Base-by-base conservation (phyloP, 805 yeast species). In the Diddensiella caesifluorescens region DNA sequence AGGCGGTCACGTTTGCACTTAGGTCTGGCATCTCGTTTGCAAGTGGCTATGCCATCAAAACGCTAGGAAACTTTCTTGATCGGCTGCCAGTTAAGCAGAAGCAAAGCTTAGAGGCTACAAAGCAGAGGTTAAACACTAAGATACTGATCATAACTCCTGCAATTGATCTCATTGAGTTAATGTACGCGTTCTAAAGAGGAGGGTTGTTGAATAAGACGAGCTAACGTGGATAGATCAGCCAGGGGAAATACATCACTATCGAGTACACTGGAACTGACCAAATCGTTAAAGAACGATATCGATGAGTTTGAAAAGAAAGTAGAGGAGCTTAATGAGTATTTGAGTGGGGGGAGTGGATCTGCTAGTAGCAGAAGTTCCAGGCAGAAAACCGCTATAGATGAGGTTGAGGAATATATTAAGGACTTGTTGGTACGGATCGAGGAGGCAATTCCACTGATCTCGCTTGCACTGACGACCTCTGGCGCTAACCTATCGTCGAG, bases 1-100 rank as follows among this genome's bases (percentile, higher is more conserved):
- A 83, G 50, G 84, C 85, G 1, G 83, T 83, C n/a, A 73, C 86
- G 2, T 80, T 83, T 62, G 94, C 89, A 6, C 76, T 83, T 21
- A 68, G 82, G 43, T 82, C 89, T 1, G 87, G 92, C 0, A 74
- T 83, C 23, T 77, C 87, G 2, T 51, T 83, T 16, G 92, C 89
- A 0, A 77, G 88, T 0, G 76, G 82, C 0, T 83, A 76, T 61
- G 88, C 89, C 18, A 69, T 83, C 31, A 77, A 74, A 44, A 76
- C 82, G 0, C 74, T 83, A n/a, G 59, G 75, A 6, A 70, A 60
- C 38, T 69, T 80, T 44, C 63, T 83, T 32, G 79, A 72, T 25
- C 49, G 47, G 42, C 46, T 46, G 22, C 84, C 87, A 0, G 72
- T 63, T 21, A 67, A 70, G 20, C 82, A 80, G 42, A 68, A 73